These are phyloP conservation scores for Biscogniauxia marginata DNA, from an alignment of 2,329 filamentous ascomycete species.

Conservation along the genomic window DNA sequence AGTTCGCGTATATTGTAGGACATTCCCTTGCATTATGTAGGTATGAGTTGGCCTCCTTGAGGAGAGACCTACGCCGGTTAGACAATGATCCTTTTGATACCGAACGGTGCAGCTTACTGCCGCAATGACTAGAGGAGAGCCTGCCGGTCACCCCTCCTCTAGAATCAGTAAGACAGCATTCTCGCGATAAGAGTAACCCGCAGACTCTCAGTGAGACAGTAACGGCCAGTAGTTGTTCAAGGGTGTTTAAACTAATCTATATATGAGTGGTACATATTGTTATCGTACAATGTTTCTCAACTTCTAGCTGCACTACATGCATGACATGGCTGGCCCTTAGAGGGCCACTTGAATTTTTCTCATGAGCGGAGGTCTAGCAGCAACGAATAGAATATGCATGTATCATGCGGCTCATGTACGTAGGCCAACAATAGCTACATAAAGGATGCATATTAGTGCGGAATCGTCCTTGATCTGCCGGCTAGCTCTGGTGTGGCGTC, in stretches of 20 bases:
- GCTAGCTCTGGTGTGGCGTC: not conserved
- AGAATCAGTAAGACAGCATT: not conserved
- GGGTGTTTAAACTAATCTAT: not conserved
- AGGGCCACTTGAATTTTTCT: not conserved
- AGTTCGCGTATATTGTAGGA: not conserved
- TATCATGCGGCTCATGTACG: not conserved
- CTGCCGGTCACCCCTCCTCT: not conserved
- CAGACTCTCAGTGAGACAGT: not conserved
- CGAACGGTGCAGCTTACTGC: not conserved
- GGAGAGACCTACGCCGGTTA: not conserved
- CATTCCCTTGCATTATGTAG: not conserved
- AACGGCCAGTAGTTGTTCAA: not conserved
- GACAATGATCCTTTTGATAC: not conserved
- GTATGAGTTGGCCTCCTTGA: not conserved
- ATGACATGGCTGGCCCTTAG: not conserved
- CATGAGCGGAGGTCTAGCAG: not conserved
- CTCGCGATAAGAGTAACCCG: not conserved
- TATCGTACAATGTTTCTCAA: not conserved
- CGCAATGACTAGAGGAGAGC: not conserved
- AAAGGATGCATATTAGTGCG: not conserved
- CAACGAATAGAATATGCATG: not conserved
- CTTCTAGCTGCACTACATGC: not conserved
- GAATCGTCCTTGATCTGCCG: not conserved
- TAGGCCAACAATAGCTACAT: not conserved
- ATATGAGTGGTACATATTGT: not conserved